Evolutionary conservation across 495 filamentous ascomycete species (phyloP).

Genomic region (Terfezia boudieri): DNA sequence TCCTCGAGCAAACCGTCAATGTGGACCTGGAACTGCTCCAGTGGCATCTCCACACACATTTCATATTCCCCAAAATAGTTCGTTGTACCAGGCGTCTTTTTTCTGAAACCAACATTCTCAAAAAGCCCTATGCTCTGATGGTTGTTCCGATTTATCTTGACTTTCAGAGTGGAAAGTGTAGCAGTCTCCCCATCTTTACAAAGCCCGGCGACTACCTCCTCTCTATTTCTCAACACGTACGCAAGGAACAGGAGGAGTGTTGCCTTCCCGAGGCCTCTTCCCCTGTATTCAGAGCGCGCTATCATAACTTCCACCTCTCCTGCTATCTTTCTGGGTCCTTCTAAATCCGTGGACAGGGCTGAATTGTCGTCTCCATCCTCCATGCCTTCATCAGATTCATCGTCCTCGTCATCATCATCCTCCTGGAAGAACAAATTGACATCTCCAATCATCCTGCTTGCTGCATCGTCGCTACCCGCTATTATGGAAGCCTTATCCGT

Average conservation of each 20-base stretch:
- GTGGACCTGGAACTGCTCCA: slow-evolving; percentile 15
- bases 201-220: slow-evolving; percentile 31
- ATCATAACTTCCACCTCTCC: slow-evolving; percentile 87
- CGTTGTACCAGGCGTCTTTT: slow-evolving; percentile 24
- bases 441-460: slow-evolving; percentile 52
- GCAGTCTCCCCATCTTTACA: not conserved
- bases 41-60: slow-evolving; percentile 22
- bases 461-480: slow-evolving; percentile 27
- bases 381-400: slow-evolving; percentile 14
- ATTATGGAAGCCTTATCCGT: slow-evolving; percentile 4
- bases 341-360: not conserved
- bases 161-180: slow-evolving; percentile 23
- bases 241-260: slow-evolving; percentile 43
- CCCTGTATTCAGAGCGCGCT: slow-evolving; percentile 33
- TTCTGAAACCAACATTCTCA: slow-evolving; percentile 31
- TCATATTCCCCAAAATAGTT: slow-evolving; percentile 52
- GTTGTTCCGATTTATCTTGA: slow-evolving; percentile 39
- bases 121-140: slow-evolving; percentile 34
- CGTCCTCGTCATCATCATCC: slow-evolving; percentile 26
- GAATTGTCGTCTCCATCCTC: slow-evolving; percentile 6
- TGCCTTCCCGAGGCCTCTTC: slow-evolving; percentile 41
- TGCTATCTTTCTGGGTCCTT: slow-evolving; percentile 19
- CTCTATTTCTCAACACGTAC: slow-evolving; percentile 32
- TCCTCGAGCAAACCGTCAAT: slow-evolving; percentile 14
- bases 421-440: slow-evolving; percentile 55